Base-by-base conservation (phyloP, 768 basidiomycete species). In the Suillus brevipes region DNA sequence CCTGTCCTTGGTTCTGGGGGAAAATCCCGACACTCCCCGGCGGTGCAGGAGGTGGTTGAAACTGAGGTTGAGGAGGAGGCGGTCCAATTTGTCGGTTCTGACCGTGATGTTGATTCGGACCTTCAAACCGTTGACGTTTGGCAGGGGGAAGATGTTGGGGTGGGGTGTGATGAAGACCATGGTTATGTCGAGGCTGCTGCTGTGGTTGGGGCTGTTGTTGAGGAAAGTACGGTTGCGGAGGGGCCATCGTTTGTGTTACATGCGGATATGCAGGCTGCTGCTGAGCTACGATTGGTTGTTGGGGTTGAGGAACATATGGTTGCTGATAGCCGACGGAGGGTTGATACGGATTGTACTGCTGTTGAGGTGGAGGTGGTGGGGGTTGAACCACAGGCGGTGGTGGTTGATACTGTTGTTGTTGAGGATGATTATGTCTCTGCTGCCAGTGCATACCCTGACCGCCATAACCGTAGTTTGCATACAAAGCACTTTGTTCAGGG, bases 391-490 rank as follows among this genome's bases (percentile, higher is more conserved):
- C 80, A 6, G 80, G 80, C 20, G 84, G 83, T 6, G 85, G 83
- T 16, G 82, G 84, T 59, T 81, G 81, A 63, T 73, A 73, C 65
- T 82, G 82, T 52, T 85, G 86, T 65, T 82, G 81, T 56, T 80
- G 84, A 45, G 81, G 84, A 59, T 88, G 88, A 50, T 86, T 87
- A 52, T 89, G 89, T 70, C 89, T 88, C 63, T 85, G 83, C 66
- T 87, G 88, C 85, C 87, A 87, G 71, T 83, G 79, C 65, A 80
- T 73, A 66, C 77, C 81, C 69, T 90, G 89, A 57, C 86, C 84
- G 3, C 92, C 92, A 74, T 97, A 96, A 38, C 94, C 94, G 72
- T 96, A 96, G 73, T 95, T 95, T 1, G 93, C 92, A 73, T 95
- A 96, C 25, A 95, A 78, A 31, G 91, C 89, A 73, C 89, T 91